Percentiles rank a stretch among this genome's conserved stretches.
phyloP scores from a whole-genome alignment of 768 basidiomycete genomes.

The Leccinellum albellum region DNA sequence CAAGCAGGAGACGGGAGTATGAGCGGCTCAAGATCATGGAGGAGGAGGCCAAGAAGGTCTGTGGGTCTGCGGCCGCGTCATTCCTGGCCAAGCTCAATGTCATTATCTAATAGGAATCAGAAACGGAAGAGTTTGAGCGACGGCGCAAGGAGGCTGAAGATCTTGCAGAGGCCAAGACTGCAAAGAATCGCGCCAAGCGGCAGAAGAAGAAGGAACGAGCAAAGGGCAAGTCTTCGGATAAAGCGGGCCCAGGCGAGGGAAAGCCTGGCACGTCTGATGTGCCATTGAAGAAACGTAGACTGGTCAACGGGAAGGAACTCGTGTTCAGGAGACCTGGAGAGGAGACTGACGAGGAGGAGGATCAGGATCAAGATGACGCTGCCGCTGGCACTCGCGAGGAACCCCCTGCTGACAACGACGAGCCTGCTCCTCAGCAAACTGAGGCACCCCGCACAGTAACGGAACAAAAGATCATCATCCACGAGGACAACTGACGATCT shows the following conservation, averaged over 20 bases:
- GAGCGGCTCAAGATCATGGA: conserved; percentile 90
- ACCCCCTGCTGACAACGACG: conserved; percentile 1
- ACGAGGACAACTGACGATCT: conserved; percentile 45
- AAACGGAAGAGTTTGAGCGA: conserved; percentile 68
- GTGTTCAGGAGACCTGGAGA: conserved; percentile 53
- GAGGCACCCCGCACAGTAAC: conserved; percentile 27
- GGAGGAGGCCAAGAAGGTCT: conserved; percentile 72
- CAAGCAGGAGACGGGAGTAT: conserved; percentile 88
- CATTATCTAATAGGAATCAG: conserved; percentile 52
- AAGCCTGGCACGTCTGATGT: conserved; percentile 29
- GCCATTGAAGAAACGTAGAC: conserved; percentile 73
- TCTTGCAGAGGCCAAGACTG: conserved; percentile 79
- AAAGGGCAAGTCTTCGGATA: conserved; percentile 40
- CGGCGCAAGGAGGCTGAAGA: conserved; percentile 71
- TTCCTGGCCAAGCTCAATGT: not conserved
- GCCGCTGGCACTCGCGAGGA: conserved; percentile 2
- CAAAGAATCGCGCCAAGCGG: conserved; percentile 91
- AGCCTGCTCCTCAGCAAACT: not conserved
- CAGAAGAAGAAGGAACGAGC: conserved; percentile 85
- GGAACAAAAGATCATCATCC: conserved; percentile 41
- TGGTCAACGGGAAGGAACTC: conserved; percentile 76
- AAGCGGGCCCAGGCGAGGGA: conserved; percentile 25
- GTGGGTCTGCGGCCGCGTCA: conserved; percentile 16
- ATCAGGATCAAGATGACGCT: conserved; percentile 29
- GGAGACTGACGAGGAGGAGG: conserved; percentile 44